Conservation (phyloP, 2,329 filamentous ascomycete genomes). For the Fusarium udum region DNA sequence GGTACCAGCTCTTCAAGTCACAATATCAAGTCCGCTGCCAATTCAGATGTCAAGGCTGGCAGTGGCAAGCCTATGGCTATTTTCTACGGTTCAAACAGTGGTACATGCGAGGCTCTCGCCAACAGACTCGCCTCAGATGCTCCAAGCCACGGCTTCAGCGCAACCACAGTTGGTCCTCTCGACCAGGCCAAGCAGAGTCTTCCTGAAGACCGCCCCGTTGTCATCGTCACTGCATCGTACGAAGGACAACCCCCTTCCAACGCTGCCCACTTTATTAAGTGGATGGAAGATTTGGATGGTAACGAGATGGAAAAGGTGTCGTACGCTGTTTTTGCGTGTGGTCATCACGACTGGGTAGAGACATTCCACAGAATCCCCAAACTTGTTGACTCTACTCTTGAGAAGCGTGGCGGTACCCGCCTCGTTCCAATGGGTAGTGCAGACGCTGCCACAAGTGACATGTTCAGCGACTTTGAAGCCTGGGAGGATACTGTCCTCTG, state of each 20-base stretch:
- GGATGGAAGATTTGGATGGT: constrained; percentile 63
- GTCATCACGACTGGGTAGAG: constrained; percentile 63
- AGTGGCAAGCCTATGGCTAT: constrained; percentile 65
- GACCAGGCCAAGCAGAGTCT: constrained; percentile 70
- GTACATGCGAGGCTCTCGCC: constrained; percentile 78
- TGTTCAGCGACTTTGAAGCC: constrained; percentile 72
- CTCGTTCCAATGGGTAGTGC: constrained; percentile 61
- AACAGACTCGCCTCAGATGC: constrained; percentile 69
- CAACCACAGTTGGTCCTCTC: constrained; percentile 62
- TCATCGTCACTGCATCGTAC: constrained; percentile 76
- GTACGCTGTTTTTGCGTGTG: constrained; percentile 77
- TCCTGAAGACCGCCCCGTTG: constrained; percentile 67
- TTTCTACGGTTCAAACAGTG: constrained; percentile 78
- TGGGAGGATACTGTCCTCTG: constrained; percentile 70
- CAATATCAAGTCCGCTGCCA: constrained; percentile 2
- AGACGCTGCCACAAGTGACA: constrained; percentile 70
- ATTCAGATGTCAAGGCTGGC: neutral
- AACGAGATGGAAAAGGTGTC: constrained; percentile 63
- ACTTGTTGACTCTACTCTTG: constrained; percentile 65
- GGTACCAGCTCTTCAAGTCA: constrained; percentile 3
- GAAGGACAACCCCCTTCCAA: constrained; percentile 81
- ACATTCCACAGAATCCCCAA: constrained; percentile 76
- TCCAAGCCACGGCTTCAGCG: constrained; percentile 65
- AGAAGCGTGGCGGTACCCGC: constrained; percentile 47
- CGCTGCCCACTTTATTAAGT: constrained; percentile 72